These are phyloP conservation scores for Leccinum imitatum DNA, from an alignment of 768 basidiomycete species.

Conservation along the genomic window DNA sequence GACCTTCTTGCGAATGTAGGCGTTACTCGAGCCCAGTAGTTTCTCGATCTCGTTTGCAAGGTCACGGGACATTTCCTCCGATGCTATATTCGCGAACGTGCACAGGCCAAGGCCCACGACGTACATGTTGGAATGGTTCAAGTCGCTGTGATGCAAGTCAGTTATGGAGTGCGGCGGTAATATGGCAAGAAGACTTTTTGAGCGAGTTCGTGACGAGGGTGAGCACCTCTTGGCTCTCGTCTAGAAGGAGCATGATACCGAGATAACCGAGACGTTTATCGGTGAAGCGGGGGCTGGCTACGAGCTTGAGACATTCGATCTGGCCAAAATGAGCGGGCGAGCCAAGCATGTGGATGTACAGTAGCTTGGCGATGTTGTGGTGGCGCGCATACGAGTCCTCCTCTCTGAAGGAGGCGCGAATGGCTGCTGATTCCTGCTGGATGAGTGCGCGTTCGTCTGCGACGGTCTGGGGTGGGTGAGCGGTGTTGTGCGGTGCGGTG, in stretches of 20 bases:
- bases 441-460: conserved; percentile 98
- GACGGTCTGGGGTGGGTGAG: conserved; percentile 65
- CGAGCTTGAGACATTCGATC: conserved; percentile 94
- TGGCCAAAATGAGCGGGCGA: conserved; percentile 99
- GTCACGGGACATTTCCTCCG: conserved; percentile 99
- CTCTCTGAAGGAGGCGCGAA: conserved; percentile 94
- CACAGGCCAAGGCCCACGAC: conserved; percentile 95
- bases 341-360: conserved; percentile 99
- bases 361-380: conserved; percentile 95
- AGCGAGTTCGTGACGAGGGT: conserved; percentile 97
- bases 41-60: conserved; percentile 98
- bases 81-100: conserved; percentile 98
- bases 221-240: conserved; percentile 97
- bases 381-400: conserved; percentile 95
- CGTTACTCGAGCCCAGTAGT: conserved; percentile 93
- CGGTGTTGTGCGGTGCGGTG: conserved; percentile 11
- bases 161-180: conserved; percentile 1
- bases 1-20: conserved; percentile 99
- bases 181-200: conserved; percentile 70
- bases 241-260: conserved; percentile 95
- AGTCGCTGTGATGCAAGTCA: conserved; percentile 61
- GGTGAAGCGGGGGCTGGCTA: conserved; percentile 91
- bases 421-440: conserved; percentile 95
- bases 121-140: conserved; percentile 99
- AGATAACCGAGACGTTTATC: conserved; percentile 97